Evolutionary conservation across 2,329 filamentous ascomycete species (phyloP).

Genomic region (Sporothrix variecibatus): DNA sequence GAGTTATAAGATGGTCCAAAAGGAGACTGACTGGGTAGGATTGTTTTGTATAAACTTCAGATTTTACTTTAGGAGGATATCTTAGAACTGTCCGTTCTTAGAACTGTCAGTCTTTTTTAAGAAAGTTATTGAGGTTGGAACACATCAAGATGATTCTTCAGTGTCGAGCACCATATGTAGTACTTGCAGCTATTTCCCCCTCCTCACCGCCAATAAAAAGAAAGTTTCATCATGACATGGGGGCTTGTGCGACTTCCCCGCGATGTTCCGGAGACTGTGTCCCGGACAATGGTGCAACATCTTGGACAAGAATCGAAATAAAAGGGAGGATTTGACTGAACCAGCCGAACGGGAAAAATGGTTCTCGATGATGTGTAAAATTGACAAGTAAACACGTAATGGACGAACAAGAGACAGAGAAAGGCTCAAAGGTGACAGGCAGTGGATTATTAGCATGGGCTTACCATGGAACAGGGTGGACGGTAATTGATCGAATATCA

Average conservation of each 20-base stretch:
- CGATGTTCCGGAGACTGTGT: not conserved
- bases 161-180: not conserved
- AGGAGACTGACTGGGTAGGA: not conserved
- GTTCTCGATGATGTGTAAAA: not conserved
- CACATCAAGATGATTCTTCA: too few relatives aligned
- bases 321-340: conserved; percentile 1
- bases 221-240: not conserved
- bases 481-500: not conserved
- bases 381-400: not conserved
- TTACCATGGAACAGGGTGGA: conserved; percentile 5
- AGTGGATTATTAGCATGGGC: not conserved
- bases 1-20: not conserved
- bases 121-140: too few relatives aligned
- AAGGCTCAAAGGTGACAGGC: not conserved
- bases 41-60: too few relatives aligned
- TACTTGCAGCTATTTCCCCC: not conserved
- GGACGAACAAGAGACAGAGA: not conserved
- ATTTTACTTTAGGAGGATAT: too few relatives aligned
- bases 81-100: too few relatives aligned
- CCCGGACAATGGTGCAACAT: not conserved
- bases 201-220: not conserved
- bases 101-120: too few relatives aligned
- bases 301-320: not conserved
- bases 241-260: not conserved
- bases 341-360: not conserved